Evolutionary conservation across 495 filamentous ascomycete genomes (phyloP), one percentile per base, ranked within the genome.

Genomic region (Chaetomium fimeti): DNA sequence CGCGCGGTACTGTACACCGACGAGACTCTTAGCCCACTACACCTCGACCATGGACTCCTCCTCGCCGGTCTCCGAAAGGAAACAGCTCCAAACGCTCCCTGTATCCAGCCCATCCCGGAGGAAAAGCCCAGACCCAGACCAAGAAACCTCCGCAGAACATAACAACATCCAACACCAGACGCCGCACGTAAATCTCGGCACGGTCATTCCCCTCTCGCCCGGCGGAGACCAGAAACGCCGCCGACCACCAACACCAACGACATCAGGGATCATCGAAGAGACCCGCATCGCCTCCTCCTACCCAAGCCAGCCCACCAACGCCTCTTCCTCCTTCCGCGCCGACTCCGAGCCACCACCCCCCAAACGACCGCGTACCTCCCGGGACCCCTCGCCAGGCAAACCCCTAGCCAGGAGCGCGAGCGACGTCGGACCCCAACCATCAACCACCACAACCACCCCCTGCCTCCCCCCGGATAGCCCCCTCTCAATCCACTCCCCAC

Each of bases 11-110:
- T 74, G 72, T 38, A 77, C 79, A 0, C 79, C 79, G 11, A 78
- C 79, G 1, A 72, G 78, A 53, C 64, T 79, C 3, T 48, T 82
- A 55, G 78, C 79, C 43, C 71, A 78, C 53, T 82, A 72, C 28
- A 69, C 78, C 1, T 74, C 74, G 47, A 43, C 55, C 0, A 62
- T 74, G 15, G 72, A 76, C 36, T 43, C 64, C 4, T 4, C 9
- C 40, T 63, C 69, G 13, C 64, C 66, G 2, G 2, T 20, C 29
- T 6, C 43, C 2, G 43, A 47, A 1, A 42, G 24, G 11, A 64
- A 55, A 6, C 15, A 47, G 18, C n/a, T 3, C 1, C 38, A 32
- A n/a, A 12, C 60, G 1, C 29, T 47, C 20, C 36, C 51, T 13
- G n/a, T 11, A 45, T 43, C 58, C 27, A 60, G 47, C 38, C 29